Conservation (phyloP, 805 yeast genomes). For the Starmerella powellii region DNA sequence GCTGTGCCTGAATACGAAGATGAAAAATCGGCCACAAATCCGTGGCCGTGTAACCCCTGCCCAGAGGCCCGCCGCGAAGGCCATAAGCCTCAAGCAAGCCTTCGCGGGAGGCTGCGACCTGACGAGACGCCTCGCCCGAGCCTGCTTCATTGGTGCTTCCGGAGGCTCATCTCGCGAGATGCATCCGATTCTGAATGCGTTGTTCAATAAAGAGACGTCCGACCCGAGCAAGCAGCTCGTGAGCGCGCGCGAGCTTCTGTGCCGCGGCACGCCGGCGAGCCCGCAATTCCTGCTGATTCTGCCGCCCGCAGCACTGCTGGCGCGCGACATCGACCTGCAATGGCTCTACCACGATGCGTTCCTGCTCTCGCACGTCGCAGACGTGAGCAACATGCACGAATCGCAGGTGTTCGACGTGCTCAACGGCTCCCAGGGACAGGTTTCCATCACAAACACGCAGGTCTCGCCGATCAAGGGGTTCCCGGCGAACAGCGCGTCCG, state of each 20-base stretch:
- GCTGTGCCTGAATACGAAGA: not conserved
- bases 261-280: not conserved
- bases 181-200: conserved; percentile 21
- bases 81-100: too few species aligned
- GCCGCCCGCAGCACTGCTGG: conserved; percentile 13
- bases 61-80: too few species aligned
- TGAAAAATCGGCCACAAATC: too few species aligned
- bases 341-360: conserved; percentile 16
- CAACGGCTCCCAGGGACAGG: conserved; percentile 9
- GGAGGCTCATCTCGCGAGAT: too few species aligned
- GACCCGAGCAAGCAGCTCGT: conserved; percentile 18
- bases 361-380: conserved; percentile 20
- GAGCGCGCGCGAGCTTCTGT: conserved; percentile 6
- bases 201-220: conserved; percentile 16
- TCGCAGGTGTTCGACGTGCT: conserved; percentile 1
- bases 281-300: conserved; percentile 14
- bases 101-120: too few species aligned
- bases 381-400: not conserved
- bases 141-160: too few species aligned
- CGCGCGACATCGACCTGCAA: conserved; percentile 7
- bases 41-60: too few species aligned
- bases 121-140: too few species aligned
- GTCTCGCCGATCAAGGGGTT: conserved; percentile 9
- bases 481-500: not conserved
- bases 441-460: not conserved